phyloP scores from a whole-genome alignment of 179 eudicot species.

The Silene noctiflora region DNA sequence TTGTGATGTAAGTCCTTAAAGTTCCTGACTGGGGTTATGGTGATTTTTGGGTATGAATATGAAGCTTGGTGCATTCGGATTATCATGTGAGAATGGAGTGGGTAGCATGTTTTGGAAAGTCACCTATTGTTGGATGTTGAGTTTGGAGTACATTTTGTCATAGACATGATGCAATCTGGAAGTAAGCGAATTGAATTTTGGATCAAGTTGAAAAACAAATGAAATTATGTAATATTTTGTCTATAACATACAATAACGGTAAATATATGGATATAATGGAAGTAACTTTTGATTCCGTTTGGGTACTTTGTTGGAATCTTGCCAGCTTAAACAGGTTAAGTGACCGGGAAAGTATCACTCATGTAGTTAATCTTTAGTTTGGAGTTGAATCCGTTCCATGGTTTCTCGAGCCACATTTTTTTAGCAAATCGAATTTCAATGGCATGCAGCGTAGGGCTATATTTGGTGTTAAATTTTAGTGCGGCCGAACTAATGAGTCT shows the following conservation, averaged over 20 bases:
- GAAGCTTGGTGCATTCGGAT: not conserved
- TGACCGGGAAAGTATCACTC: not conserved
- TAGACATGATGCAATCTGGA: not conserved
- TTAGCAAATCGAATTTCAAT: not conserved
- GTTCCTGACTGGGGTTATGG: not conserved
- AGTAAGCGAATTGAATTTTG: not conserved
- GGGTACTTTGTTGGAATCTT: not conserved
- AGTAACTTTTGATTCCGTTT: no score
- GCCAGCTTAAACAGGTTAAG: not conserved
- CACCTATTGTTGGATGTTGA: no score
- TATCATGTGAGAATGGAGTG: not conserved
- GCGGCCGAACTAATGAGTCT: no score
- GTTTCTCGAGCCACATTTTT: not conserved
- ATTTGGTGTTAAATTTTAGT: no score
- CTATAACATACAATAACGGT: not conserved
- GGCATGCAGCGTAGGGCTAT: not conserved
- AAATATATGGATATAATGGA: not conserved
- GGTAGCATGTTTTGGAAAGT: conserved; percentile 5
- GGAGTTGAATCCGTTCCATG: not conserved
- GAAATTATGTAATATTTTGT: not conserved
- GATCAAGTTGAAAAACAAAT: not conserved
- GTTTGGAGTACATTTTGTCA: not conserved
- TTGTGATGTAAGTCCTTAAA: not conserved
- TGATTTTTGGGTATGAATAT: not conserved
- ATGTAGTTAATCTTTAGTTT: not conserved